Conservation (phyloP, 1,284 basidiomycete genomes). For the Leccinum angustisporum region DNA sequence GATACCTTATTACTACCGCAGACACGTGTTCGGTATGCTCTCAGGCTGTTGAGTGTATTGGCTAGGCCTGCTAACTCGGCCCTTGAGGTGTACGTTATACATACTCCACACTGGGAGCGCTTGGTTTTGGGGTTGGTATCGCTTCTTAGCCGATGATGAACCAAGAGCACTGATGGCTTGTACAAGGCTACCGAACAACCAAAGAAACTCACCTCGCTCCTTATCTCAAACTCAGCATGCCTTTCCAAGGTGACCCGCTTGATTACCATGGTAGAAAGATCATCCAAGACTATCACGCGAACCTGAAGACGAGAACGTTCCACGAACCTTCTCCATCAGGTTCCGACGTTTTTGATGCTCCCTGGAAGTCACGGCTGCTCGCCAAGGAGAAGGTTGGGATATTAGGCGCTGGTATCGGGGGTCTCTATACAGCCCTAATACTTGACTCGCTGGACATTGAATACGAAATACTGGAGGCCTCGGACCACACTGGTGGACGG, state of each 20-base stretch:
- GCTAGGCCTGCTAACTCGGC: too few relatives aligned
- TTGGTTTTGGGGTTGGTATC: background rate
- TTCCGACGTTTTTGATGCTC: background rate
- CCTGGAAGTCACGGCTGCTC: background rate
- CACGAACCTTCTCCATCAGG: background rate
- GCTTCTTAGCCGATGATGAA: background rate
- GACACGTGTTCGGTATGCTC: too few relatives aligned
- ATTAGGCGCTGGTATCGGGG: slow-evolving; percentile 32
- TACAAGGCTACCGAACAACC: background rate
- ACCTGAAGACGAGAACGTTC: background rate
- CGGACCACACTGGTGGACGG: slow-evolving; percentile 31
- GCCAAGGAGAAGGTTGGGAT: slow-evolving; percentile 16
- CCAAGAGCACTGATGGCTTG: too few relatives aligned
- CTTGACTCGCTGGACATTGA: slow-evolving; percentile 33
- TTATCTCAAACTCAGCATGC: background rate
- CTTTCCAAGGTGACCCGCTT: slow-evolving; percentile 7
- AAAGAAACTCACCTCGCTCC: background rate
- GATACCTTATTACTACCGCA: too few relatives aligned
- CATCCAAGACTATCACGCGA: slow-evolving; percentile 12
- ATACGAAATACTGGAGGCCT: slow-evolving; percentile 37
- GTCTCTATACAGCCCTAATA: slow-evolving; percentile 38
- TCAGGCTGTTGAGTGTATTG: too few relatives aligned
- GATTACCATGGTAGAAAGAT: slow-evolving; percentile 11
- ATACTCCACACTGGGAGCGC: background rate
- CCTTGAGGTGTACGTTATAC: background rate